Evolutionary conservation across 192 early-diverging fungal genomes (phyloP), one percentile per base, ranked within the genome.

Genomic region (Phycomyces blakesleeanus): DNA sequence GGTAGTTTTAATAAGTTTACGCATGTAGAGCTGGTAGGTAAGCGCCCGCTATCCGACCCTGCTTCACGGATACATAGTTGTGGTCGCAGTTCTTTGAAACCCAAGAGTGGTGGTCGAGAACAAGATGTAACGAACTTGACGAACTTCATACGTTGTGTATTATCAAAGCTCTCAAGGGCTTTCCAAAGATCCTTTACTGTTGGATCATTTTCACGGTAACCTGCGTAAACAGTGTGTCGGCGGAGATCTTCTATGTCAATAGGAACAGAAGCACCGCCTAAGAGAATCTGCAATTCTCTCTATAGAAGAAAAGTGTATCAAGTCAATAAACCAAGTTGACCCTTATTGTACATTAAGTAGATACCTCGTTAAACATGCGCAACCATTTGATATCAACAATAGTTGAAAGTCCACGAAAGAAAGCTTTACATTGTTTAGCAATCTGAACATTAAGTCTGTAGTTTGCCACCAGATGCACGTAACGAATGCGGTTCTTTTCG

Each of bases 1-100:
- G 96, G 96, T 41, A 98, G 71, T 68, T 97, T 96, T 40, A 98
- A 77, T 56, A 97, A 76, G 68, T 98, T 98, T 60, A 98, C 90
- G 60, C 88, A 92, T 5, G 88, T 89, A 42, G 85, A 90, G 21
- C 85, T 86, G 40, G 89, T 88, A 12, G 91, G 96, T 61, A 98
- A 71, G 38, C 94, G 75, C 5, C 81, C 78, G 51, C 90, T 82
- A 16, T 89, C 82, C 9, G 72, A 76, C 2, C 89, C 90, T 3
- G 87, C 84, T 55, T 78, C 75, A 29, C 89, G 78, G 34, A 95
- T 85, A 66, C 85, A 87, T 50, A 93, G 78, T 44, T 81, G 76
- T 0, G 93, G 93, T 25, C 81, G 72, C 49, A 95, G 64, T 64
- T 85, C 84, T 27, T 79, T 79, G 63, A 98, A 98, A 6, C 96